phyloP scores from a whole-genome alignment of 176 grass and related monocot species.

The Musa schizocarpa region DNA sequence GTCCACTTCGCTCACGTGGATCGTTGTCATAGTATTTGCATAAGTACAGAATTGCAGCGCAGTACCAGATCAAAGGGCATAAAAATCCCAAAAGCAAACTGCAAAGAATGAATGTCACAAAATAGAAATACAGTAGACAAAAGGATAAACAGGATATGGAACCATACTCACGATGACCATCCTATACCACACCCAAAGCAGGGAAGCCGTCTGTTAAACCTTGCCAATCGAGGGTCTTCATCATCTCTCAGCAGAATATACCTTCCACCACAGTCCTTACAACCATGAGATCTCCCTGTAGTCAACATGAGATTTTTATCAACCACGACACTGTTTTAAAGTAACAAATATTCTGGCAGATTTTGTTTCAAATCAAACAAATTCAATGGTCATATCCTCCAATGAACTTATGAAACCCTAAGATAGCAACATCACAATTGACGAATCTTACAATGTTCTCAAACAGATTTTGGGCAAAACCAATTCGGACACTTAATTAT shows the following conservation, averaged over 20 bases:
- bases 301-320: background rate
- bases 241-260: slow-evolving; percentile 66
- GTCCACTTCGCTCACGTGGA: slow-evolving; percentile 85
- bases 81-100: slow-evolving; percentile 96
- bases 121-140: background rate
- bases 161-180: slow-evolving; percentile 75
- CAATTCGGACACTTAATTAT: too few species aligned
- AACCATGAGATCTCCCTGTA: slow-evolving; percentile 39
- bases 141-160: background rate
- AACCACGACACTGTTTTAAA: background rate
- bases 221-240: slow-evolving; percentile 70
- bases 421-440: too few species aligned
- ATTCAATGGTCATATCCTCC: background rate
- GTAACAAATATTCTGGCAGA: background rate
- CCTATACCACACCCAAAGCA: slow-evolving; percentile 94
- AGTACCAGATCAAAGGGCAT: slow-evolving; percentile 84
- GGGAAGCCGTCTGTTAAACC: slow-evolving; percentile 73
- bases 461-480: too few species aligned
- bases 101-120: slow-evolving; percentile 14
- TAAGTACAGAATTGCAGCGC: slow-evolving; percentile 53
- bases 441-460: too few species aligned
- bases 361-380: background rate
- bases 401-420: too few species aligned
- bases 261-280: slow-evolving; percentile 49
- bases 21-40: slow-evolving; percentile 78